A percentile compares a stretch with the other conserved stretches of the same genome.
Conservation (phyloP, 2,329 filamentous ascomycete genomes). For the Beauveria brongniartii region DNA sequence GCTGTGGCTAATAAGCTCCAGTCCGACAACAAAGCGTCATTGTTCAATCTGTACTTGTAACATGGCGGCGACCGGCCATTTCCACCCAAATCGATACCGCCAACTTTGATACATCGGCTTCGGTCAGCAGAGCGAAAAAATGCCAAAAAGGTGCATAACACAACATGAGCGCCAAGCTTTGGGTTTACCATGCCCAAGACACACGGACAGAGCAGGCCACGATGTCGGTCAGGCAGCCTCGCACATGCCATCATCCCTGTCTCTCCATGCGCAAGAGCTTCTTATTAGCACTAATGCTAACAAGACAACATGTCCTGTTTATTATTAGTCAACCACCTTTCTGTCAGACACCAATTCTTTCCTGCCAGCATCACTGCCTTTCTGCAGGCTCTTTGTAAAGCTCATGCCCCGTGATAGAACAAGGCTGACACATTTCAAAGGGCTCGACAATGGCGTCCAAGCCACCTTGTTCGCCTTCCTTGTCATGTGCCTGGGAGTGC, state of each 20-base stretch:
- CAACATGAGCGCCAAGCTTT: conserved; percentile 1
- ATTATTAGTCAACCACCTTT: background rate
- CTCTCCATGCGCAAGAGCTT: background rate
- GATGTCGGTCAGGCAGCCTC: background rate
- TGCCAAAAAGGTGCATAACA: background rate
- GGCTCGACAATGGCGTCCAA: too few relatives aligned
- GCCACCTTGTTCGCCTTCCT: background rate
- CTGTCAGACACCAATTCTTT: background rate
- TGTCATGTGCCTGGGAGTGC: background rate
- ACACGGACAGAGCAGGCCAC: background rate
- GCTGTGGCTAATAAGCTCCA: too few relatives aligned
- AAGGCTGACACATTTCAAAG: background rate
- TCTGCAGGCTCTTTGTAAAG: background rate
- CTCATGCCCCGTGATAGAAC: background rate
- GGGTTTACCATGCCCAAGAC: background rate
- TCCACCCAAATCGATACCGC: background rate
- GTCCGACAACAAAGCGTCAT: too few relatives aligned
- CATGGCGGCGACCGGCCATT: background rate
- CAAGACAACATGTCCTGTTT: too few relatives aligned
- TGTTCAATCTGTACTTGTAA: background rate
- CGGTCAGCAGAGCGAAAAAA: too few relatives aligned
- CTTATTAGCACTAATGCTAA: background rate
- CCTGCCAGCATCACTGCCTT: background rate
- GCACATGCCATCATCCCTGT: background rate
- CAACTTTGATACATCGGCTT: background rate